Evolutionary conservation across 352 stramenopile genomes (phyloP), one percentile per base, ranked within the genome.

Genomic region (Globisporangium mamillatum): DNA sequence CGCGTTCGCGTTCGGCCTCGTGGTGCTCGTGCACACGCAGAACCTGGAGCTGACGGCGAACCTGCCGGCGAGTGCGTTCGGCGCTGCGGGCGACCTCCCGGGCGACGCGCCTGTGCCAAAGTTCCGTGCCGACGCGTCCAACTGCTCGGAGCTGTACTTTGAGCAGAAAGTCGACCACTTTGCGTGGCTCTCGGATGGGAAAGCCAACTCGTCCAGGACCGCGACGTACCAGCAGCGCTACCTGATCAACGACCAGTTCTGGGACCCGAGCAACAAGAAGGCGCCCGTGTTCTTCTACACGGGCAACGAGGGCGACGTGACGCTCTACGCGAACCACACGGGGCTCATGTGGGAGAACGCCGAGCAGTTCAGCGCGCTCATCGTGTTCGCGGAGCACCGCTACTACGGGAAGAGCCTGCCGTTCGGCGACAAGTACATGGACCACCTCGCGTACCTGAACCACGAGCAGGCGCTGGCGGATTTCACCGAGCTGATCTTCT

Each of bases 381-480:
- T 99, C 6, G 94, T 99, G 16, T 98, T 98, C 76, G 93, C 91
- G 0, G 97, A 99, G 74, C 97, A 99, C 76, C 90, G 97, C 0
- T 99, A 98, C 78, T 98, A 98, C 72, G 97, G 96, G 59, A 78
- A 93, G 65, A 96, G 86, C 54, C 72, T 96, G 16, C 93, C 92
- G 24, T 94, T 96, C 53, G 83, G 79, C 0, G 69, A 59, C 7
- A 76, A 87, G 63, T 91, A 84, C 60, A 85, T 88, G 75, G 78
- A 80, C 69, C 74, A 95, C 63, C 63, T 98, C 24, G 73, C 76
- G 16, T 98, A 94, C 64, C 77, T 95, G 14, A 95, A 80, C 36
- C 88, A 95, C 48, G 90, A 97, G 18, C 95, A 99, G 70, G 96
- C 97, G 27, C 79, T 99, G 9, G 92, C 89, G 0, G 97, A 99